Evolutionary conservation across 352 stramenopile species (phyloP), one percentile per base, ranked within the genome.

Genomic region (Aphanomyces astaci): DNA sequence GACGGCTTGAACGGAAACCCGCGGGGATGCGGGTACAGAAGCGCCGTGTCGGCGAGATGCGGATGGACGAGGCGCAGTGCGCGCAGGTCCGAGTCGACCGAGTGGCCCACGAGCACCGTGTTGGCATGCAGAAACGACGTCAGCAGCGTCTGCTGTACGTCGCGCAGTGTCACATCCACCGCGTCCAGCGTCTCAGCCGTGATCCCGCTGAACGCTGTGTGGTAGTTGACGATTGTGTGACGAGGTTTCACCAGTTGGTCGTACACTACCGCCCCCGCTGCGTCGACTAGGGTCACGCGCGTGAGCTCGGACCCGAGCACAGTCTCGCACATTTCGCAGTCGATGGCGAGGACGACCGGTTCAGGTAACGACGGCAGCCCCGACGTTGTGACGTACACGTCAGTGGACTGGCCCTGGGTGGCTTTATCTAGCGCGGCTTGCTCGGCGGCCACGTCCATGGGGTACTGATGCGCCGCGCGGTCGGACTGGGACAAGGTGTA

Each of bases 271-370:
- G 54, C 31, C 1, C 81, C 75, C 9, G 76, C 49, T 10, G 78
- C 72, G 39, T 94, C 75, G 4, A 94, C 83, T 2, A 94, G 76
- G 0, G 88, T 95, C 40, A 93, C 76, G 25, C 88, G 85, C 51
- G 88, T 94, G 19, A 95, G 74, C 67, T 93, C 85, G 74, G 86
- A 84, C 27, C 88, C 88, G 31, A 93, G 72, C 51, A 89, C 86
- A 1, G 88, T 96, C 72, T 94, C 82, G 57, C 87, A 94, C 88
- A 96, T 96, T 64, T 96, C 88, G 70, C 88, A 96, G 62, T 96
- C 88, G 46, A 96, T 52, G n/a, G 84, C 87, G 62, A 87, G 85
- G 45, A 92, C 64, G 24, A 73, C 52, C 1, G 30, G 19, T 15
- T 52, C 17, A 19, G 51, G 55, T 2, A 33, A n/a, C 48, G 52